Conservation (phyloP, 208 protist genomes). For the Herpetomonas samuelpessoai region DNA sequence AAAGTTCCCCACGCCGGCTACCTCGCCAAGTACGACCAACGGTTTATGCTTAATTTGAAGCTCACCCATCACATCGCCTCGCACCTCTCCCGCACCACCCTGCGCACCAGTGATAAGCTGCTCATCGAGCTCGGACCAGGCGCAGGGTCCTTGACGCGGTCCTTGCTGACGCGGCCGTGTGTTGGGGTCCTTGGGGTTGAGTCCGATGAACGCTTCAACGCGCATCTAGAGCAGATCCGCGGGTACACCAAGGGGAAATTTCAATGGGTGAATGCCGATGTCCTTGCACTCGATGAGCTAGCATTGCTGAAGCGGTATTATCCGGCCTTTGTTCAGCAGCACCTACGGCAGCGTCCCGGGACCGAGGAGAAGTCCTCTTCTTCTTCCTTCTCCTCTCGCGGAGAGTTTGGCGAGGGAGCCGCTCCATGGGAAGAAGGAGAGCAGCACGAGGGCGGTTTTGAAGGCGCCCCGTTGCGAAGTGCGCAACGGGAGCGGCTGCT, state of each 20-base stretch:
- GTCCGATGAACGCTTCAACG: constrained; percentile 75
- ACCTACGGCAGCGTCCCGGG: constrained; percentile 27
- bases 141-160: constrained; percentile 77
- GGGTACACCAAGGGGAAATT: constrained; percentile 81
- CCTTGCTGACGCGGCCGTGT: constrained; percentile 80
- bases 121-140: constrained; percentile 85
- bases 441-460: constrained; percentile 16
- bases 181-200: constrained; percentile 81
- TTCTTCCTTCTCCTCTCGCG: neutral
- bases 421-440: constrained; percentile 5
- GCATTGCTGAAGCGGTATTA: constrained; percentile 44
- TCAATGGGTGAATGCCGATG: constrained; percentile 83
- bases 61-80: constrained; percentile 80
- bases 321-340: constrained; percentile 54
- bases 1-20: constrained; percentile 84
- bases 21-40: constrained; percentile 85
- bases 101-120: constrained; percentile 73
- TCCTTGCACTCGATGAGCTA: constrained; percentile 78
- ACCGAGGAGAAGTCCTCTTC: neutral
- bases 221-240: constrained; percentile 78
- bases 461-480: constrained; percentile 62
- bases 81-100: constrained; percentile 60
- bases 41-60: constrained; percentile 88
- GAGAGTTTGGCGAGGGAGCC: neutral
- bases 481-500: constrained; percentile 49